Percentiles rank a stretch among this genome's conserved stretches.
phyloP scores from a whole-genome alignment of 1,139 yeast genomes.

The Geotrichum aggregatum region DNA sequence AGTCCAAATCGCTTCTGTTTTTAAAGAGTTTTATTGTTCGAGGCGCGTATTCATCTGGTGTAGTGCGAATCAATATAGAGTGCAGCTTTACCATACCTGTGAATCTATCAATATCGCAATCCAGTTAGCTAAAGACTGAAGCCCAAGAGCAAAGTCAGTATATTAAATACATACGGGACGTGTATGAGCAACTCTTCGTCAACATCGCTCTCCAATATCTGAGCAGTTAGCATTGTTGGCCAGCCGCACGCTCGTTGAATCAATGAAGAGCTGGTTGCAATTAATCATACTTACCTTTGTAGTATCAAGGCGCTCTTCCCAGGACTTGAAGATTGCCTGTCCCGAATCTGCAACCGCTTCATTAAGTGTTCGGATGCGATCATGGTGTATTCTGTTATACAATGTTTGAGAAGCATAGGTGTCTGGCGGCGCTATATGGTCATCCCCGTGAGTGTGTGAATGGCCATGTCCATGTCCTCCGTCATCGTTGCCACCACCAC shows the following conservation, averaged over 20 bases:
- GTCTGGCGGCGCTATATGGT: constrained; percentile 63
- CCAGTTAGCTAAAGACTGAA: not conserved
- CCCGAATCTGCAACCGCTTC: constrained; percentile 51
- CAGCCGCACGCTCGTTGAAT: constrained; percentile 28
- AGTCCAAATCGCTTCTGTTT: constrained; percentile 66
- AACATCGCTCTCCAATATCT: constrained; percentile 62
- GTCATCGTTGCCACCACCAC: no score
- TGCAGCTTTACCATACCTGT: constrained; percentile 70
- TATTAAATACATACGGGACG: constrained; percentile 51
- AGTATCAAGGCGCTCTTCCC: constrained; percentile 45
- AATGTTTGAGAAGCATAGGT: constrained; percentile 70
- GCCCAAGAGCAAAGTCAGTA: not conserved
- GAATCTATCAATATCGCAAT: constrained; percentile 40
- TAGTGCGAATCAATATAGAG: constrained; percentile 66
- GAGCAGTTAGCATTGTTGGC: no score
- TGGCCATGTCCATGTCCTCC: constrained; percentile 33
- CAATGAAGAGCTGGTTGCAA: no score
- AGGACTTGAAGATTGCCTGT: constrained; percentile 47
- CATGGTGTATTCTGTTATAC: constrained; percentile 55
- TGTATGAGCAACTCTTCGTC: constrained; percentile 75
- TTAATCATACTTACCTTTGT: constrained; percentile 40
- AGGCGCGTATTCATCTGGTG: constrained; percentile 63
- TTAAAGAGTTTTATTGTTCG: constrained; percentile 65
- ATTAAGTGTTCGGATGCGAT: constrained; percentile 63
- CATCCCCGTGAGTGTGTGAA: constrained; percentile 36